A percentile compares a stretch with the other conserved stretches of the same genome.
phyloP scores from a whole-genome alignment of 176 grass and related monocot species.

The Eragrostis nindensis region DNA sequence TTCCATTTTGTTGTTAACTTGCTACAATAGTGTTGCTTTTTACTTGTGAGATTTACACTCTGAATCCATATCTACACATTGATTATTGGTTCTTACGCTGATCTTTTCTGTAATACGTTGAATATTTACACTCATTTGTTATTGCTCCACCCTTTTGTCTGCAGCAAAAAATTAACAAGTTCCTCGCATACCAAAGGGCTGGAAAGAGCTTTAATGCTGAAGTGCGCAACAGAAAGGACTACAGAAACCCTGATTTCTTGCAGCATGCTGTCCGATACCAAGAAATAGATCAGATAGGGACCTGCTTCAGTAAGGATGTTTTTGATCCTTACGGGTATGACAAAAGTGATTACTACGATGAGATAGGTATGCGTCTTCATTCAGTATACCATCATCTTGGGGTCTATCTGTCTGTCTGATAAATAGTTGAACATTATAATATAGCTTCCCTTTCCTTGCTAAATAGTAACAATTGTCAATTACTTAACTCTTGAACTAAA shows the following conservation, averaged over 20 bases:
- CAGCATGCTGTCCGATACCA: constrained; percentile 98
- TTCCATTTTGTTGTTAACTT: constrained; percentile 7
- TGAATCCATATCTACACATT: background rate
- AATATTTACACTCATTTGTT: constrained; percentile 23
- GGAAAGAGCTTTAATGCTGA: constrained; percentile 98
- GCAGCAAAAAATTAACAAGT: constrained; percentile 87
- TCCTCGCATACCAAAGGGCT: constrained; percentile 68
- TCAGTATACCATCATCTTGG: constrained; percentile 21
- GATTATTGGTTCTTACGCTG: too few relatives aligned
- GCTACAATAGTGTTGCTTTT: background rate
- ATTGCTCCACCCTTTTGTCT: constrained; percentile 30
- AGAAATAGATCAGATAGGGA: constrained; percentile 95
- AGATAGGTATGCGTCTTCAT: constrained; percentile 65
- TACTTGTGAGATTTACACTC: too few relatives aligned
- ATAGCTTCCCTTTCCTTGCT: constrained; percentile 1
- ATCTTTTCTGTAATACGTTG: background rate
- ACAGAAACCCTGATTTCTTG: constrained; percentile 94
- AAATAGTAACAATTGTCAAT: background rate
- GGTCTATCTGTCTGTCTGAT: background rate
- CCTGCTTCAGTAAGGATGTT: constrained; percentile 93
- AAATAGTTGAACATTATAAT: constrained; percentile 18
- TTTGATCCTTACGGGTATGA: constrained; percentile 90
- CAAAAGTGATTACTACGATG: constrained; percentile 85
- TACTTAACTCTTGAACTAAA: background rate
- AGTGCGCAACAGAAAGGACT: constrained; percentile 94